These are phyloP conservation scores for Symbiodinium pilosum DNA, from an alignment of 73 alveolate species.

Conservation along the genomic window DNA sequence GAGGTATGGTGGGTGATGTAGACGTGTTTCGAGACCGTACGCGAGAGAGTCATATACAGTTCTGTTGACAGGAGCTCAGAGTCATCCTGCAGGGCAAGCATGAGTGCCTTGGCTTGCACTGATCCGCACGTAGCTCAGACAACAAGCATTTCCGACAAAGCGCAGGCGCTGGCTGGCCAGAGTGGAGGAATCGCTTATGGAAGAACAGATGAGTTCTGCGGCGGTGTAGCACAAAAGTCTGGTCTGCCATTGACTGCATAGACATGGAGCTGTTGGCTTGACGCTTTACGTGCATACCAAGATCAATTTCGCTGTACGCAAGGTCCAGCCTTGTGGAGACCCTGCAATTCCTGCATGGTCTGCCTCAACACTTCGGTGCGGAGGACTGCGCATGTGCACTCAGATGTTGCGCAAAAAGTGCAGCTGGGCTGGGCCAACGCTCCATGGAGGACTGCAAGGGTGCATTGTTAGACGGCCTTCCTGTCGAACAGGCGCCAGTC, in stretches of 20 bases:
- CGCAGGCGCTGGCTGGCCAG: neutral
- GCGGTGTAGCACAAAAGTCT: neutral
- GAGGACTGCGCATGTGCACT: slow-evolving; percentile 25
- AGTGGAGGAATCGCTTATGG: neutral
- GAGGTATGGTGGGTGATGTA: too few species aligned
- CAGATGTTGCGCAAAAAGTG: neutral
- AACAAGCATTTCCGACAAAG: too few species aligned
- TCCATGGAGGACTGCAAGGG: slow-evolving; percentile 3
- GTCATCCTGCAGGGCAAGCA: neutral
- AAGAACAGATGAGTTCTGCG: neutral
- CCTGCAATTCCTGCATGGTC: slow-evolving; percentile 67
- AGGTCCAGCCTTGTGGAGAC: slow-evolving; percentile 55
- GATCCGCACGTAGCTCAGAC: neutral
- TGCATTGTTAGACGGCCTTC: slow-evolving; percentile 25
- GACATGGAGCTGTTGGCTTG: neutral
- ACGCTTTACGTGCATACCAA: neutral
- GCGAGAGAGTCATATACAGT: too few species aligned
- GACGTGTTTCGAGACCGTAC: too few species aligned
- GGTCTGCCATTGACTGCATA: neutral
- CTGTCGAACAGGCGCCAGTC: neutral
- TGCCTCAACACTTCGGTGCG: slow-evolving; percentile 83
- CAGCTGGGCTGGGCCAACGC: neutral
- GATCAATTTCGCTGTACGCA: neutral
- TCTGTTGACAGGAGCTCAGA: slow-evolving; percentile 14
- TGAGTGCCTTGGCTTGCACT: neutral